These are phyloP conservation scores for Leccinum rimulosum DNA, from an alignment of 768 basidiomycete genomes.

Conservation along the genomic window DNA sequence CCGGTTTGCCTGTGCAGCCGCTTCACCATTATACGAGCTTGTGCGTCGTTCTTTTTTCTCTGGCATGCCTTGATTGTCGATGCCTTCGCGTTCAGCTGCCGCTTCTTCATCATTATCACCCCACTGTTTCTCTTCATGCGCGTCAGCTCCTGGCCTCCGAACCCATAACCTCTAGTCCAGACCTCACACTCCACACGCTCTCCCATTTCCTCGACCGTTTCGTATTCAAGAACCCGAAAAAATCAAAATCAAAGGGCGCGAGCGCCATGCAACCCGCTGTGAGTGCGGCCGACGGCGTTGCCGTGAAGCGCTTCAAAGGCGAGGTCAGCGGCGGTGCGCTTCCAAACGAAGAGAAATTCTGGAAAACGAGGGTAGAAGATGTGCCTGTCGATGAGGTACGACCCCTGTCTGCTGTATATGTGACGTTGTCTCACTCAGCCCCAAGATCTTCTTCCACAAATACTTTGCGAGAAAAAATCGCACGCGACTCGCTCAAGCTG, in stretches of 20 bases:
- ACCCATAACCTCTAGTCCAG: conserved; percentile 77
- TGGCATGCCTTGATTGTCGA: neutral
- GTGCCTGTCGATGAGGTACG: conserved; percentile 85
- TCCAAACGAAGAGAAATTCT: conserved; percentile 77
- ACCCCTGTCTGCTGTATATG: neutral
- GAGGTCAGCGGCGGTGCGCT: conserved; percentile 45
- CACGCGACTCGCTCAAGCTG: conserved; percentile 46
- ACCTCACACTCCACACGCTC: conserved; percentile 90
- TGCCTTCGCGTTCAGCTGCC: conserved; percentile 51
- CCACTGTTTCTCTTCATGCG: conserved; percentile 83
- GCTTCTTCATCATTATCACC: conserved; percentile 85
- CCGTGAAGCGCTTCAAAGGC: conserved; percentile 70
- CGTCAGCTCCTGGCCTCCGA: conserved; percentile 71
- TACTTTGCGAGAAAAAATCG: conserved; percentile 77
- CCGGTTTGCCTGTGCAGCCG: conserved; percentile 75
- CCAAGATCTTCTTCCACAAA: conserved; percentile 87
- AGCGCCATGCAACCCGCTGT: conserved; percentile 97
- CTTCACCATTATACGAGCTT: conserved; percentile 86
- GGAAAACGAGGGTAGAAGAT: conserved; percentile 63
- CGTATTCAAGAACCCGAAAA: conserved; percentile 95
- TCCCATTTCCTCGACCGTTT: conserved; percentile 96
- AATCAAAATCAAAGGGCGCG: conserved; percentile 64
- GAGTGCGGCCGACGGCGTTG: conserved; percentile 53
- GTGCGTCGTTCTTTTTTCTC: conserved; percentile 42
- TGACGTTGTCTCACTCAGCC: neutral